phyloP scores from a whole-genome alignment of 495 filamentous ascomycete species.

The Neurospora africana region DNA sequence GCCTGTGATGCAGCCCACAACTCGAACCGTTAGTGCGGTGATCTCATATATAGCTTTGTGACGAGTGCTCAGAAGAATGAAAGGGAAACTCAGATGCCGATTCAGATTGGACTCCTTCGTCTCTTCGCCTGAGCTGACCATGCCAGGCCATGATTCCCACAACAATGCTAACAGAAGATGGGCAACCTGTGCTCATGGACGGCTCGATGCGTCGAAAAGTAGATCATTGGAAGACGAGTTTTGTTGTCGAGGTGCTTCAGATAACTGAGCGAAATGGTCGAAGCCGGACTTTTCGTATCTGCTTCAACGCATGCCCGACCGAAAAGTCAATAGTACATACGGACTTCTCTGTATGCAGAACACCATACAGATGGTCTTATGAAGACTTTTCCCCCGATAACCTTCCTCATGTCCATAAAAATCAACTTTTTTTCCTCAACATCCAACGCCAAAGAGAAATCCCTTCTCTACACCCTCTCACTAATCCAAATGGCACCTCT shows the following conservation, averaged over 20 bases:
- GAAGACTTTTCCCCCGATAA: too few species aligned
- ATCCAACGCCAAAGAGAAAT: background rate
- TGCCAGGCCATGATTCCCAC: background rate
- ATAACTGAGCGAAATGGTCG: background rate
- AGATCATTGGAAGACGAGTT: background rate
- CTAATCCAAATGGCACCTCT: conserved; percentile 87
- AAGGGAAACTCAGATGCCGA: background rate
- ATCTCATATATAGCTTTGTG: background rate
- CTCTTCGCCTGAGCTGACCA: background rate
- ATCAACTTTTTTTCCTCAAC: background rate
- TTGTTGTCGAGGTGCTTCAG: background rate
- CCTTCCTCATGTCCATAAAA: background rate
- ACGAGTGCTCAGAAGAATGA: background rate
- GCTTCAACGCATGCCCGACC: background rate
- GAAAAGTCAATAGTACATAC: background rate
- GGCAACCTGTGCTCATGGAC: background rate
- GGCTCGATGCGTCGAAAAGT: background rate
- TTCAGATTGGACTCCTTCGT: background rate
- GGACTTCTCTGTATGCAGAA: background rate
- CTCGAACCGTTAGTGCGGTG: background rate
- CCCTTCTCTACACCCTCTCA: conserved; percentile 53
- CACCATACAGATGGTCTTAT: background rate
- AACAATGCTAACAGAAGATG: background rate
- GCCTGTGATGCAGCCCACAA: background rate
- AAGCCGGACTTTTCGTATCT: background rate